Evolutionary conservation across 2,329 filamentous ascomycete genomes (phyloP).

Genomic region (Cryphonectria radicalis): DNA sequence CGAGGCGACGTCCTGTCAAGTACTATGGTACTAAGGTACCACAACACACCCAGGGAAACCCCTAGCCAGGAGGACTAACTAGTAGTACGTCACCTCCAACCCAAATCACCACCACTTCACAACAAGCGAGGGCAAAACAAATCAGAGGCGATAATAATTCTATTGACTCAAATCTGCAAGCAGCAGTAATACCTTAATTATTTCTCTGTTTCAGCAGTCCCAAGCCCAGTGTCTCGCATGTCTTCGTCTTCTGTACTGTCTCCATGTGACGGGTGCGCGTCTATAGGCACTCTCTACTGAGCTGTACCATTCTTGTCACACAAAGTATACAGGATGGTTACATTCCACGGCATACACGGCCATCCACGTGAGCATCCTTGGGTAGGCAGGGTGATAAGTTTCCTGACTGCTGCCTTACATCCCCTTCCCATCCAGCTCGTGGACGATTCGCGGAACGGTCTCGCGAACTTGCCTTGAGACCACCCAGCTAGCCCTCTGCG

Average conservation of each 20-base stretch:
- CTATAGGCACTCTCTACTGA: neutral
- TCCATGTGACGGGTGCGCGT: neutral
- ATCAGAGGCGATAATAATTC: neutral
- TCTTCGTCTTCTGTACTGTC: neutral
- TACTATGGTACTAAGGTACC: neutral
- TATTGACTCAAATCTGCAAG: constrained; percentile 6
- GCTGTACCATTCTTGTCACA: neutral
- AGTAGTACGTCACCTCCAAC: neutral
- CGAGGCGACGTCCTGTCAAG: neutral
- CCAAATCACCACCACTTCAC: neutral
- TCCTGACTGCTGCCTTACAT: neutral
- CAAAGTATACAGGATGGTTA: neutral
- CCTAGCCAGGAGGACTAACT: neutral
- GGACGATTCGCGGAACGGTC: neutral
- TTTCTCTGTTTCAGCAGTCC: neutral
- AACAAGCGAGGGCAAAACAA: neutral
- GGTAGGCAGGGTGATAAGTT: neutral
- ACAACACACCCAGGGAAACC: neutral
- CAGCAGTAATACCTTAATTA: neutral
- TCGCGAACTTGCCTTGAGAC: neutral
- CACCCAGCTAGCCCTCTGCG: neutral
- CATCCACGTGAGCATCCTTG: neutral
- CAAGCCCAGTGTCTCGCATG: neutral
- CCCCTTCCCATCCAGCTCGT: neutral
- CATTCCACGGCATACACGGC: neutral